A percentile compares a stretch with the other conserved stretches of the same genome.
Evolutionary conservation across 1,284 basidiomycete genomes (phyloP).

Genomic region (Trichosporon asahii): DNA sequence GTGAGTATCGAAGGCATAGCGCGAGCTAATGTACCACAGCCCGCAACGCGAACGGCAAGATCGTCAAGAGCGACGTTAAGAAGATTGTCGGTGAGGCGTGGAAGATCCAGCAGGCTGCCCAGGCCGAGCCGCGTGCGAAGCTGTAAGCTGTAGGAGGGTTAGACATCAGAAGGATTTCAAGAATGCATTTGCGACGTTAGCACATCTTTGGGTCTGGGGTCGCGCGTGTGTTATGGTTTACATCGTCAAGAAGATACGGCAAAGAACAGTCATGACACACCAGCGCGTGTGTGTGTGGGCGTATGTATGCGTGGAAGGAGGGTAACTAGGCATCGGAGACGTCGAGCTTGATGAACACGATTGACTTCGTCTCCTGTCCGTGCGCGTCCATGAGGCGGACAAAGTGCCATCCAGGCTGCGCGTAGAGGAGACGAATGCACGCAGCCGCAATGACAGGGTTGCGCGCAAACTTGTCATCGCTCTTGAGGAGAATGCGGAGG

Average conservation of each 20-base stretch:
- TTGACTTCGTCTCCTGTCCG: conserved; percentile 17
- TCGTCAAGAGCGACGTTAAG: conserved; percentile 25
- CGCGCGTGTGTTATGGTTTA: background rate
- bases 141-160: background rate
- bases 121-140: background rate
- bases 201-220: too few species aligned
- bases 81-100: conserved; percentile 19
- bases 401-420: conserved; percentile 18
- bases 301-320: background rate
- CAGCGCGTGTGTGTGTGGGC: background rate
- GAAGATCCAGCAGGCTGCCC: conserved; percentile 3
- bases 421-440: conserved; percentile 20
- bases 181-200: background rate
- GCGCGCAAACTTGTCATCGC: conserved; percentile 20
- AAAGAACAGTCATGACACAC: background rate
- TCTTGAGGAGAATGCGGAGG: conserved; percentile 24
- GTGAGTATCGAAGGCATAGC: conserved; percentile 1
- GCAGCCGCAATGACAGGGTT: conserved; percentile 19
- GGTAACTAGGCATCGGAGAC: conserved; percentile 13
- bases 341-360: conserved; percentile 17
- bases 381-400: conserved; percentile 19
- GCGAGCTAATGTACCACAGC: too few species aligned
- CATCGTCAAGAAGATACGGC: background rate
- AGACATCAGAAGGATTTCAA: background rate
- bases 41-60: conserved; percentile 26